A percentile compares a stretch with the other conserved stretches of the same genome.
Conservation (phyloP, 257 asterid genomes). For the Linaria vulgaris region DNA sequence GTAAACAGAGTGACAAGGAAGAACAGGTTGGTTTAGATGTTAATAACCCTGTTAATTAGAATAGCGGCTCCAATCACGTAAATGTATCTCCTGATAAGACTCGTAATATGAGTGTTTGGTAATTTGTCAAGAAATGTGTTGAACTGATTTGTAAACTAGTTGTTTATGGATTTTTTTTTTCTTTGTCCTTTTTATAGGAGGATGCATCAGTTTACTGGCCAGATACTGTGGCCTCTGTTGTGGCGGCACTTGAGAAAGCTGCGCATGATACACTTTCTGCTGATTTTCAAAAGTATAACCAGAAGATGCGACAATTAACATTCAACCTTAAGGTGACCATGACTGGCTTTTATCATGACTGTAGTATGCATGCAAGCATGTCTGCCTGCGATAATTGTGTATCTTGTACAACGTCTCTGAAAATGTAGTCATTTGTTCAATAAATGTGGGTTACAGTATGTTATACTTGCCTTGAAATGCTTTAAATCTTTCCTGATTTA, state of each 20-base stretch:
- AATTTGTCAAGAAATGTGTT: slow-evolving; percentile 13
- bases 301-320: slow-evolving; percentile 68
- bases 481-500: slow-evolving; percentile 8
- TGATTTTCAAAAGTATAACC: slow-evolving; percentile 70
- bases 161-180: neutral
- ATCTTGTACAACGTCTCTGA: neutral
- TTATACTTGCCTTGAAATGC: slow-evolving; percentile 10
- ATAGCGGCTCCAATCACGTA: slow-evolving; percentile 25
- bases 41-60: slow-evolving; percentile 16
- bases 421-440: slow-evolving; percentile 17
- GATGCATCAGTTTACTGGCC: slow-evolving; percentile 58
- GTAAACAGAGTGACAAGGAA: slow-evolving; percentile 40
- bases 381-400: neutral
- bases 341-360: slow-evolving; percentile 16
- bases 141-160: neutral
- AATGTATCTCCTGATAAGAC: slow-evolving; percentile 41
- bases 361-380: slow-evolving; percentile 4
- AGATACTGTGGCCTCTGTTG: slow-evolving; percentile 55
- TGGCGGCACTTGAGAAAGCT: slow-evolving; percentile 72
- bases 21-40: slow-evolving; percentile 33
- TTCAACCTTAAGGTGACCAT: slow-evolving; percentile 71
- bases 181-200: slow-evolving; percentile 37
- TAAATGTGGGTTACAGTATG: slow-evolving; percentile 1
- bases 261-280: slow-evolving; percentile 54
- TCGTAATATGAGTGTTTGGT: slow-evolving; percentile 30